Evolutionary conservation across 2,329 filamentous ascomycete genomes (phyloP).

Genomic region (Fusarium sp.): DNA sequence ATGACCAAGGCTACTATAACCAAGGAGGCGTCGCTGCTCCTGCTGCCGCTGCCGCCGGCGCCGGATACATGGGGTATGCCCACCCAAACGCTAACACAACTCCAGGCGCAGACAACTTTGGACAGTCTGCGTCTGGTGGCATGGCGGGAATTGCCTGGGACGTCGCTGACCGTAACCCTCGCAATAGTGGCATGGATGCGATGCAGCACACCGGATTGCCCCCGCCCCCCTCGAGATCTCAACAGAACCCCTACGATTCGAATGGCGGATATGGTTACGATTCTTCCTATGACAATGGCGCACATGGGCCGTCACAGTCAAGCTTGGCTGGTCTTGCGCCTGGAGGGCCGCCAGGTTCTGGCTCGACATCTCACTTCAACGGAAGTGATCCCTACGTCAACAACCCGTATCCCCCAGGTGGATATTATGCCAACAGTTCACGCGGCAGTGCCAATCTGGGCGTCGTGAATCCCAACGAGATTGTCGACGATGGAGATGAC

Average conservation of each 20-base stretch:
- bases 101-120: slow-evolving; percentile 72
- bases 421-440: slow-evolving; percentile 52
- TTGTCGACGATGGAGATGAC: slow-evolving; percentile 88
- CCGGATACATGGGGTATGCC: slow-evolving; percentile 42
- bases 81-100: slow-evolving; percentile 50
- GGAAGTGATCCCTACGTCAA: slow-evolving; percentile 61
- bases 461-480: slow-evolving; percentile 77
- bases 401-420: slow-evolving; percentile 66
- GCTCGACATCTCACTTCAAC: slow-evolving; percentile 31
- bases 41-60: not conserved
- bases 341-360: slow-evolving; percentile 39
- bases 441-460: slow-evolving; percentile 60
- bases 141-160: slow-evolving; percentile 72
- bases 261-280: slow-evolving; percentile 41
- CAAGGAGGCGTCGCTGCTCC: slow-evolving; percentile 20
- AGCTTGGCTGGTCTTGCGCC: slow-evolving; percentile 45
- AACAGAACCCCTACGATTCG: slow-evolving; percentile 39
- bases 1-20: slow-evolving; percentile 37
- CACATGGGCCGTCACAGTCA: slow-evolving; percentile 48
- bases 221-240: slow-evolving; percentile 50
- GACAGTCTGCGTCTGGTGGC: slow-evolving; percentile 67
- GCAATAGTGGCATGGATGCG: slow-evolving; percentile 70
- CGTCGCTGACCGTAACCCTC: slow-evolving; percentile 69
- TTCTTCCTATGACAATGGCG: slow-evolving; percentile 18
- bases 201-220: slow-evolving; percentile 55